A percentile compares a stretch with the other conserved stretches of the same genome.
Evolutionary conservation across 1,139 yeast genomes (phyloP).

Genomic region (Debaryomyces coudertii): DNA sequence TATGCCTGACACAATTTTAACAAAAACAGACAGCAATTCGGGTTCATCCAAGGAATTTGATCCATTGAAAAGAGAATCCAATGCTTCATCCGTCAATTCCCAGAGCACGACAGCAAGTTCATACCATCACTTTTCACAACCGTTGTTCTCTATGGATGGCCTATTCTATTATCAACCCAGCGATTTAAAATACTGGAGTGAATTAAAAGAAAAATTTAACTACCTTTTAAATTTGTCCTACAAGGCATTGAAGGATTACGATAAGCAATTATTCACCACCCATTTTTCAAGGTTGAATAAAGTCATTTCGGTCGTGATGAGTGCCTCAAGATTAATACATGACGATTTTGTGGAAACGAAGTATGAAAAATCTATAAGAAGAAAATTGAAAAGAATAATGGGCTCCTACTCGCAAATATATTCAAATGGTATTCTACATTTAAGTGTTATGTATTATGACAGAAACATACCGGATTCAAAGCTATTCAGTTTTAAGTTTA

Average conservation of each 20-base stretch:
- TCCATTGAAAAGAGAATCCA: slow-evolving; percentile 44
- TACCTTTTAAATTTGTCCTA: slow-evolving; percentile 49
- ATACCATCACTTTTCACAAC: slow-evolving; percentile 48
- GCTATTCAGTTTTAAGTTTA: slow-evolving; percentile 36
- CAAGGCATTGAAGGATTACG: slow-evolving; percentile 52
- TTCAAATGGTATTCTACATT: slow-evolving; percentile 58
- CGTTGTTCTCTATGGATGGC: slow-evolving; percentile 43
- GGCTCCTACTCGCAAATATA: slow-evolving; percentile 60
- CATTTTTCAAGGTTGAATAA: slow-evolving; percentile 56
- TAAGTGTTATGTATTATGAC: slow-evolving; percentile 44
- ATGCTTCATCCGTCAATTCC: slow-evolving; percentile 36
- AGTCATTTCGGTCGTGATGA: slow-evolving; percentile 48
- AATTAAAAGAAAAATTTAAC: slow-evolving; percentile 48
- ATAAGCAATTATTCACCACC: slow-evolving; percentile 53
- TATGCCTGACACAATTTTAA: background rate
- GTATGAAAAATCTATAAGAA: slow-evolving; percentile 48
- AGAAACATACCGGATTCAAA: slow-evolving; percentile 29
- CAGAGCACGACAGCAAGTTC: slow-evolving; percentile 30
- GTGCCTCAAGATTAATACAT: slow-evolving; percentile 55
- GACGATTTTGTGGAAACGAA: slow-evolving; percentile 51
- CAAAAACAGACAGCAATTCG: slow-evolving; percentile 12
- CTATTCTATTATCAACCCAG: slow-evolving; percentile 59
- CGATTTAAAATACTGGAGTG: slow-evolving; percentile 64
- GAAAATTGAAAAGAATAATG: slow-evolving; percentile 53
- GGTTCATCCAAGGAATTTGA: slow-evolving; percentile 22